Base-by-base conservation (phyloP, 345 rosid species). In the Camelina neglecta region DNA sequence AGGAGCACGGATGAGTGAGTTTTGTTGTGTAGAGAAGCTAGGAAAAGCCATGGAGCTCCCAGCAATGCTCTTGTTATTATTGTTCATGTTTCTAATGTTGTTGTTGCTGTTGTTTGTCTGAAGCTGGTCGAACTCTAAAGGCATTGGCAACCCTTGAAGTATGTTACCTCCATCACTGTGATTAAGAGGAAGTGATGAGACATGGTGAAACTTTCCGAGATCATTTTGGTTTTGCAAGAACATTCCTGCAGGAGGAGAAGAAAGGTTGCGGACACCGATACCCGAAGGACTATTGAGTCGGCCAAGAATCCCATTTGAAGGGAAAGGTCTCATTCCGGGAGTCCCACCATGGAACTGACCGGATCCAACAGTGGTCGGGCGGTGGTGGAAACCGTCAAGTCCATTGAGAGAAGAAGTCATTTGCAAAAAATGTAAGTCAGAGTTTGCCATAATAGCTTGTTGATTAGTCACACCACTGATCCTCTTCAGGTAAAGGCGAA, bases 401-500 rank as follows among this genome's bases (percentile, higher is more conserved):
- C 92, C 87, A 53, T 68, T 84, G 53, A 83, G 69, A 15, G 94
- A 77, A 64, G 94, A 77, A 58, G 81, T 79, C 83, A 86, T 82
- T 42, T 85, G 91, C 76, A 90, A 39, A 79, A 83, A 90, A 21
- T 87, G 84, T 33, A 87, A 71, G 77, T 89, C 94, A 10, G 88
- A 50, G 78, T 86, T 69, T 21, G 84, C 88, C 87, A 83, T 83
- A 49, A 83, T 83, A 66, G 91, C 90, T 77, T 89, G 93, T 76
- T 87, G 93, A 79, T 75, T 84, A 54, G 86, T 83, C 65, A 81
- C 88, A 20, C 85, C 81, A 69, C 92, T 87, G 60, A 87, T 83
- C 78, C 89, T 85, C 85, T 86, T 90, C 51, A 93, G 88, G 83
- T 83, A 86, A 77, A 87, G 89, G 65, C 98, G 84, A 53, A 86